A percentile compares a stretch with the other conserved stretches of the same genome.
phyloP scores from a whole-genome alignment of 306 rosid species.

The Citrullus mucosospermus region DNA sequence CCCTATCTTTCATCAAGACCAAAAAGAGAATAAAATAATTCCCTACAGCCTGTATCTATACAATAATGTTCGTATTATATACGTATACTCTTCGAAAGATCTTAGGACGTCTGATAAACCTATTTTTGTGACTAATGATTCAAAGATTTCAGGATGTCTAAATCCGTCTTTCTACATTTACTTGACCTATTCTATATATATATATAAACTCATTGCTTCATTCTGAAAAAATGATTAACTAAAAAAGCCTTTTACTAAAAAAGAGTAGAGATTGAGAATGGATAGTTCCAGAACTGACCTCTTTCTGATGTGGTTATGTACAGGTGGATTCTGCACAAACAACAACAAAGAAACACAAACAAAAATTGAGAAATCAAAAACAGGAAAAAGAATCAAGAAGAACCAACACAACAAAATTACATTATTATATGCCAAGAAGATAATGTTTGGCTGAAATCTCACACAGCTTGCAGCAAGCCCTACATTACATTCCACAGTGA shows the following conservation, averaged over 20 bases:
- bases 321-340: slow-evolving; percentile 3
- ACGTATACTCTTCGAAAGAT: neutral
- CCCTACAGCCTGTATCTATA: neutral
- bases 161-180: neutral
- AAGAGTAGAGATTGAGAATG: neutral
- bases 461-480: neutral
- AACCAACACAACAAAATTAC: neutral
- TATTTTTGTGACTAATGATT: neutral
- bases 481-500: neutral
- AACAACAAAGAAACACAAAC: neutral
- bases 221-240: neutral
- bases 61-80: neutral
- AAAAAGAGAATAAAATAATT: neutral
- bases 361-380: neutral
- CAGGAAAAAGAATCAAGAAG: neutral
- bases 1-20: neutral
- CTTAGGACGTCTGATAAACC: neutral
- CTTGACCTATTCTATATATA: neutral
- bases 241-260: neutral
- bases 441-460: neutral
- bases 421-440: slow-evolving; percentile 2
- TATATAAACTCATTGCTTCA: neutral
- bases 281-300: slow-evolving; percentile 4
- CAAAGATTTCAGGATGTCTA: neutral
- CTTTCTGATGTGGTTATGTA: neutral